A percentile compares a stretch with the other conserved stretches of the same genome.
These are phyloP conservation scores for Copromyces sp. DNA, from an alignment of 495 filamentous ascomycete species.

Conservation along the genomic window DNA sequence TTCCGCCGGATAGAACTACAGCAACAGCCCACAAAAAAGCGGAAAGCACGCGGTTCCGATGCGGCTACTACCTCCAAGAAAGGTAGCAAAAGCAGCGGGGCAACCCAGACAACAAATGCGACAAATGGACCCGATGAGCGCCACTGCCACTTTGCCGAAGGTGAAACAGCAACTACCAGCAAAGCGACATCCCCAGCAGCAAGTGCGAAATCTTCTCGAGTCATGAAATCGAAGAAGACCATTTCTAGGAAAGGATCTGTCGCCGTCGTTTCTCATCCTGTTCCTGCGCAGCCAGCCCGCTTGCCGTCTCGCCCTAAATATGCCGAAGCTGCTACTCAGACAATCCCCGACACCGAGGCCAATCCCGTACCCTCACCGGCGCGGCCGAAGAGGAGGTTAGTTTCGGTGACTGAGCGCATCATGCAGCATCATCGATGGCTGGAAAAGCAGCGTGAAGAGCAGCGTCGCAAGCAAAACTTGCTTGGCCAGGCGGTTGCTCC, in stretches of 20 bases:
- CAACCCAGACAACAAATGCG: constrained; percentile 23
- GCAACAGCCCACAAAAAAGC: constrained; percentile 37
- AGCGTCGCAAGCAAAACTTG: constrained; percentile 14
- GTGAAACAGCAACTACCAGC: constrained; percentile 35
- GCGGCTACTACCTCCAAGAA: constrained; percentile 36
- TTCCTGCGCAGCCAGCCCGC: constrained; percentile 26
- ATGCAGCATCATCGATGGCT: constrained; percentile 32
- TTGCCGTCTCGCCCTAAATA: constrained; percentile 28
- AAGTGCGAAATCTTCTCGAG: constrained; percentile 27
- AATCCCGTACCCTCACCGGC: constrained; percentile 5
- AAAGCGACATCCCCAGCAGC: constrained; percentile 39
- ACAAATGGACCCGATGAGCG: constrained; percentile 26
- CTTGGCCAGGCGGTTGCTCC: constrained; percentile 11
- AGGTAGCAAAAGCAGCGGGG: constrained; percentile 25
- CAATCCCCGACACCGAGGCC: constrained; percentile 28
- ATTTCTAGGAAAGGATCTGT: constrained; percentile 10
- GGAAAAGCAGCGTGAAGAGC: constrained; percentile 26
- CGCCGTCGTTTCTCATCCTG: constrained; percentile 18
- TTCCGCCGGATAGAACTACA: constrained; percentile 58
- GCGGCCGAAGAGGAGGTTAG: constrained; percentile 29
- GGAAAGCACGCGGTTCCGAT: constrained; percentile 47
- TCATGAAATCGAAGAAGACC: constrained; percentile 11
- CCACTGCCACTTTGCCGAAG: constrained; percentile 40
- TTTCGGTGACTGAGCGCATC: constrained; percentile 38
- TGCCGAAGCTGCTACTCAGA: constrained; percentile 38